Conservation (phyloP, 768 basidiomycete species). For the Hortiboletus campestris region DNA sequence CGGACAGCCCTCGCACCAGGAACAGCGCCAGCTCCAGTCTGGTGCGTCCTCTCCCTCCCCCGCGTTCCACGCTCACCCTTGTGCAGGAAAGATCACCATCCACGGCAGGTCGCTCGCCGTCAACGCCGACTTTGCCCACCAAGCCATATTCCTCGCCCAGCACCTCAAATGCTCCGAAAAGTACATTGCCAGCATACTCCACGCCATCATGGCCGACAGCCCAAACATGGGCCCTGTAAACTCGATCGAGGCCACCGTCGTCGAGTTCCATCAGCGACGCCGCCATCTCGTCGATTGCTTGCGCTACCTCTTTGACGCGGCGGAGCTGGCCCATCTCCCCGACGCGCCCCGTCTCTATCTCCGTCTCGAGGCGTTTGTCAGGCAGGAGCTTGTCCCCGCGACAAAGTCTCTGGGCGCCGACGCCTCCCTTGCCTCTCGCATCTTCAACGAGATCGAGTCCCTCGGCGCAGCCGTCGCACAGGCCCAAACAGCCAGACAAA, state of each 20-base stretch:
- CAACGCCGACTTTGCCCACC: slow-evolving; percentile 76
- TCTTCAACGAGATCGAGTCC: slow-evolving; percentile 64
- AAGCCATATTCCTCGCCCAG: slow-evolving; percentile 75
- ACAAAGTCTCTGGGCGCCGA: slow-evolving; percentile 35
- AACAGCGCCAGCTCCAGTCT: slow-evolving; percentile 70
- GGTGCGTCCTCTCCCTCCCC: slow-evolving; percentile 32
- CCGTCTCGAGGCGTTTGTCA: slow-evolving; percentile 55
- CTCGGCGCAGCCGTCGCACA: slow-evolving; percentile 52
- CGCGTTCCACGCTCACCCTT: neutral
- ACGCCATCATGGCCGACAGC: slow-evolving; percentile 58
- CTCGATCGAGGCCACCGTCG: slow-evolving; percentile 63
- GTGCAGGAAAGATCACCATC: slow-evolving; percentile 63
- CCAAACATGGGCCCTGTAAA: slow-evolving; percentile 60
- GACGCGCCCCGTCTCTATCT: slow-evolving; percentile 48
- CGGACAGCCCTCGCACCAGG: slow-evolving; percentile 56
- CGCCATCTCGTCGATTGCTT: slow-evolving; percentile 71
- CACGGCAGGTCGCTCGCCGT: slow-evolving; percentile 68
- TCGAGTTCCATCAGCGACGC: slow-evolving; percentile 67
- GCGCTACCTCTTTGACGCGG: slow-evolving; percentile 62
- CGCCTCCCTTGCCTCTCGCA: slow-evolving; percentile 47
- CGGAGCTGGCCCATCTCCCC: slow-evolving; percentile 45
- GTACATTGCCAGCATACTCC: slow-evolving; percentile 67
- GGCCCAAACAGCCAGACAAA: slow-evolving; percentile 57
- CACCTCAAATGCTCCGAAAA: slow-evolving; percentile 83
- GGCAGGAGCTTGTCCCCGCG: slow-evolving; percentile 50